Conservation (phyloP, 129 eudicot species). For the Saposhnikovia divaricata region DNA sequence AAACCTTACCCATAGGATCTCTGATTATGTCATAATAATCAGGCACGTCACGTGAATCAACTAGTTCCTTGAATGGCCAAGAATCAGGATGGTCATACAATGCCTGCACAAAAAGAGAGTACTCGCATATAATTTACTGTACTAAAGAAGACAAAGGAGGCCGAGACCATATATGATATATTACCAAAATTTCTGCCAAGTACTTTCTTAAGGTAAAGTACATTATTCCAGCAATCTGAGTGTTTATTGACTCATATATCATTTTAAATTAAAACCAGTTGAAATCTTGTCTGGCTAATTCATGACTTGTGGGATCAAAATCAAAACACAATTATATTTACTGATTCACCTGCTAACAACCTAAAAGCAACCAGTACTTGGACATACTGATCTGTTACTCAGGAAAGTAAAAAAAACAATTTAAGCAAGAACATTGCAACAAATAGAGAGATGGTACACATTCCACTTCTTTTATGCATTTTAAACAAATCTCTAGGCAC, state of each 20-base stretch:
- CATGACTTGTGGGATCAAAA: neutral
- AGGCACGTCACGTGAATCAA: too few relatives aligned
- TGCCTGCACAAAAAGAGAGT: too few relatives aligned
- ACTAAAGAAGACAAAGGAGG: too few relatives aligned
- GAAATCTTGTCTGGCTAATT: neutral
- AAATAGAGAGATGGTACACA: neutral
- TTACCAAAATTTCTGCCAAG: neutral
- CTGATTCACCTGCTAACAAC: neutral
- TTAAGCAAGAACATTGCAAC: neutral
- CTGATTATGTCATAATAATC: too few relatives aligned
- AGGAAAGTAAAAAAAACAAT: neutral
- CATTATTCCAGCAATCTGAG: neutral
- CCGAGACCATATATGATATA: too few relatives aligned
- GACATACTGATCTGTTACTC: neutral
- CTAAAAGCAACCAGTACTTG: neutral
- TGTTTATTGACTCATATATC: neutral
- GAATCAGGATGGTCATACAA: too few relatives aligned
- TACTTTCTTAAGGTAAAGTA: neutral
- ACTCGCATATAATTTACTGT: too few relatives aligned
- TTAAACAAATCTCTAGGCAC: neutral
- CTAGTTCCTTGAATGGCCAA: too few relatives aligned
- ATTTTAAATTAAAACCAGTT: neutral
- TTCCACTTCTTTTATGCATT: neutral
- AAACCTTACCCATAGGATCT: too few relatives aligned
- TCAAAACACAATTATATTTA: neutral